phyloP scores from a whole-genome alignment of 73 alveolate species.

The Tetrahymena borealis region DNA sequence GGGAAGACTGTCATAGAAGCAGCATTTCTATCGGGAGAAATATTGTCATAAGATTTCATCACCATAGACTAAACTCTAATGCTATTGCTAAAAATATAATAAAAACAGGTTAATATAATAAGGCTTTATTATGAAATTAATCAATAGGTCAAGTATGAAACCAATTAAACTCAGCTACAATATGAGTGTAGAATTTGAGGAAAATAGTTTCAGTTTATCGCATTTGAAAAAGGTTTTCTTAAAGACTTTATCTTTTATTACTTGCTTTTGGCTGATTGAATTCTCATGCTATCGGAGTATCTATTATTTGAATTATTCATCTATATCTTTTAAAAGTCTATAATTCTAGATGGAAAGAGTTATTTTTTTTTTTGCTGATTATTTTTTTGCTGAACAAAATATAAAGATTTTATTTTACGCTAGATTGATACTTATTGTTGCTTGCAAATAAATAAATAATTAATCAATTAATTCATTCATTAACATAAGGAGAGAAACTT shows the following conservation, averaged over 20 bases:
- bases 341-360: not conserved
- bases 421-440: too few relatives aligned
- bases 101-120: not conserved
- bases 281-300: not conserved
- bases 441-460: too few relatives aligned
- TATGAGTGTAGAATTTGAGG: too few relatives aligned
- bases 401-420: not conserved
- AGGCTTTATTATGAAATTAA: too few relatives aligned
- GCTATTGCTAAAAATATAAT: not conserved
- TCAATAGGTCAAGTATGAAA: too few relatives aligned
- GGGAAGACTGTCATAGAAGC: not conserved
- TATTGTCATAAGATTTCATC: not conserved
- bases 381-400: not conserved
- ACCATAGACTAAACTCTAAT: not conserved
- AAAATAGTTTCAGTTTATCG: too few relatives aligned
- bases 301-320: not conserved
- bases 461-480: too few relatives aligned
- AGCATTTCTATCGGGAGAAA: not conserved
- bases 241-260: not conserved
- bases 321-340: not conserved
- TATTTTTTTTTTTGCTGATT: not conserved
- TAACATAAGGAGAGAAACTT: too few relatives aligned
- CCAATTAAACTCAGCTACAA: too few relatives aligned
- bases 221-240: not conserved
- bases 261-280: not conserved